phyloP scores from a whole-genome alignment of 2,329 filamentous ascomycete species.

The Penicillium sumatraense region DNA sequence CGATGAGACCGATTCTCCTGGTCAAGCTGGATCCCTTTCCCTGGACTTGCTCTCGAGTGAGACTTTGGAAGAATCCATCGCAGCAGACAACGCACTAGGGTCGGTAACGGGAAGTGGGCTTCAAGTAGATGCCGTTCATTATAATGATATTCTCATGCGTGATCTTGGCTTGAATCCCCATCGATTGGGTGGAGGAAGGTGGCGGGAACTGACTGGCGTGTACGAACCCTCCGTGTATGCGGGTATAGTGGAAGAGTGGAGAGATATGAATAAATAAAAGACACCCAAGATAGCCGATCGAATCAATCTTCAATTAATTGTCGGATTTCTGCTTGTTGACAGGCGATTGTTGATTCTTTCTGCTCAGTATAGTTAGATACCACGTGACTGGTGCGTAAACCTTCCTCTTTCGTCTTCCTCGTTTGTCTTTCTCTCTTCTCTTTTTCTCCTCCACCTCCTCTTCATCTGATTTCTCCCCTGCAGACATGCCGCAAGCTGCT shows the following conservation, averaged over 20 bases:
- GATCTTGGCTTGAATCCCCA: conserved; percentile 31
- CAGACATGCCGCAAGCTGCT: conserved; percentile 12
- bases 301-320: too few species aligned
- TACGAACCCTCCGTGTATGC: conserved; percentile 29
- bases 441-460: neutral
- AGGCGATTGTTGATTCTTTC: neutral
- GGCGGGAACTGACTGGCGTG: conserved; percentile 25
- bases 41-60: conserved; percentile 5
- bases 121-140: conserved; percentile 30
- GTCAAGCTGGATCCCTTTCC: neutral
- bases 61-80: conserved; percentile 16
- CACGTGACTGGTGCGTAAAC: conserved; percentile 21
- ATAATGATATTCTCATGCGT: conserved; percentile 30
- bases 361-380: neutral
- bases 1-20: neutral
- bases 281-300: too few species aligned
- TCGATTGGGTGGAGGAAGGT: conserved; percentile 23
- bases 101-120: conserved; percentile 24
- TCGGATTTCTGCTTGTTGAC: too few species aligned
- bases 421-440: neutral
- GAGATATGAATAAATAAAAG: too few species aligned
- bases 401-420: conserved; percentile 20
- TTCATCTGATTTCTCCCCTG: neutral
- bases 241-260: conserved; percentile 33
- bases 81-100: conserved; percentile 28